phyloP scores from a whole-genome alignment of 495 filamentous ascomycete genomes.

The Podospora pseudocomata region DNA sequence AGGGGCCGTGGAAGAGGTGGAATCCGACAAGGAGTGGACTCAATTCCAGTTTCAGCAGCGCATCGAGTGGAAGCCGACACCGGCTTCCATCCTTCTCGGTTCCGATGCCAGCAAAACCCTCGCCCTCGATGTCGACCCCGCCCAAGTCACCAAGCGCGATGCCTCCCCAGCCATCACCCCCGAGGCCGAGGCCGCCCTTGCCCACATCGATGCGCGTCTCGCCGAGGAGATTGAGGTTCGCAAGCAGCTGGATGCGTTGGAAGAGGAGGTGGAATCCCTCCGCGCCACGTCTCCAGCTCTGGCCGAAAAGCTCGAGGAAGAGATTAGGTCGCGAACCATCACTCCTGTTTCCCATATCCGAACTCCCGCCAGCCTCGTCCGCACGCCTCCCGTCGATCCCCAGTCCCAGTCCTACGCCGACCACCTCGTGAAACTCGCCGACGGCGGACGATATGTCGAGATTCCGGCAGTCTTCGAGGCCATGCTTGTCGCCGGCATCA shows the following conservation, averaged over 20 bases:
- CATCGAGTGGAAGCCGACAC: constrained; percentile 78
- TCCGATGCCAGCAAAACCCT: constrained; percentile 45
- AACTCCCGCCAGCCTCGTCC: constrained; percentile 41
- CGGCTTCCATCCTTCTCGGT: constrained; percentile 47
- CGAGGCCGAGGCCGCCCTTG: constrained; percentile 43
- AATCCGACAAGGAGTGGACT: constrained; percentile 73
- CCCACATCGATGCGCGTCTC: constrained; percentile 49
- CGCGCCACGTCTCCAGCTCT: constrained; percentile 36
- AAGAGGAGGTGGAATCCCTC: constrained; percentile 42
- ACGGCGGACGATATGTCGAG: constrained; percentile 67
- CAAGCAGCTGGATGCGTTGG: constrained; percentile 43
- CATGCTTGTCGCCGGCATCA: constrained; percentile 71
- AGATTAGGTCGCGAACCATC: constrained; percentile 36
- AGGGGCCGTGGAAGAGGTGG: constrained; percentile 53
- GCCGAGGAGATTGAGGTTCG: constrained; percentile 48
- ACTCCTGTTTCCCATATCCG: constrained; percentile 39
- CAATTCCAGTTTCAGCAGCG: constrained; percentile 83
- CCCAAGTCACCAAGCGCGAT: constrained; percentile 12
- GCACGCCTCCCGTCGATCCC: constrained; percentile 45
- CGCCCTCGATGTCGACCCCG: constrained; percentile 30
- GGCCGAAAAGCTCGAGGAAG: constrained; percentile 36
- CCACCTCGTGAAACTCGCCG: constrained; percentile 67
- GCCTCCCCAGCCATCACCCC: constrained; percentile 23
- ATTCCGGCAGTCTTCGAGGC: constrained; percentile 87
- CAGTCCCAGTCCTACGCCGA: constrained; percentile 68